Conservation (phyloP, 2,329 filamentous ascomycete species). For the Stagonosporopsis tanaceti region DNA sequence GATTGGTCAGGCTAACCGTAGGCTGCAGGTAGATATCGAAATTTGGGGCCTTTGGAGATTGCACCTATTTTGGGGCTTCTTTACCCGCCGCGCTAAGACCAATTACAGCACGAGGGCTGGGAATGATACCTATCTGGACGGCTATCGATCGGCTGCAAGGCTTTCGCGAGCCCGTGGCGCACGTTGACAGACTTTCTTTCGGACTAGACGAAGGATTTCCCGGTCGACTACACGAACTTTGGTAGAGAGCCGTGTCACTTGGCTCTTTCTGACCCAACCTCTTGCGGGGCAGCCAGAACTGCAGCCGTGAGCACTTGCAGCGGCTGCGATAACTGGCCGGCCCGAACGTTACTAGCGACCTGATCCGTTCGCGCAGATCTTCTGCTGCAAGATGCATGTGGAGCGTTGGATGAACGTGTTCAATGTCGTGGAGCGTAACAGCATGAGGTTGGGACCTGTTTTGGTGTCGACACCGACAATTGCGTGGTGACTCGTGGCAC, state of each 20-base stretch:
- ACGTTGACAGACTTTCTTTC: constrained; percentile 42
- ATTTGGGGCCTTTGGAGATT: constrained; percentile 48
- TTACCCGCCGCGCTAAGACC: constrained; percentile 47
- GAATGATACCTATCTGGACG: constrained; percentile 33
- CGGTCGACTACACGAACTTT: constrained; percentile 24
- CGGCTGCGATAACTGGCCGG: constrained; percentile 51
- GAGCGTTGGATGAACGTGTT: constrained; percentile 23
- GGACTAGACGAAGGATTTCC: constrained; percentile 29
- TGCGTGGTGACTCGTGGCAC: constrained; percentile 35
- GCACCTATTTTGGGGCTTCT: constrained; percentile 51
- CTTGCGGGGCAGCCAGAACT: constrained; percentile 33
- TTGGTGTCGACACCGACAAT: constrained; percentile 28
- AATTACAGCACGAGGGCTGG: constrained; percentile 27
- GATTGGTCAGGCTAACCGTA: constrained; percentile 43
- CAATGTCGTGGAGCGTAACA: constrained; percentile 21
- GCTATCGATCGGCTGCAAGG: constrained; percentile 39
- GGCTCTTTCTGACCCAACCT: constrained; percentile 37
- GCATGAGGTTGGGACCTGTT: constrained; percentile 34
- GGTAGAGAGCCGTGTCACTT: constrained; percentile 32
- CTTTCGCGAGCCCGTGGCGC: constrained; percentile 43
- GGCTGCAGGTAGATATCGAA: constrained; percentile 39
- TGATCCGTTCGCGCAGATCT: constrained; percentile 45
- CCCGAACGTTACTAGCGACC: constrained; percentile 48
- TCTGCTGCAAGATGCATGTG: constrained; percentile 38
- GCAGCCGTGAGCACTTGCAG: constrained; percentile 44